These are phyloP conservation scores for Cucumis melo DNA, from an alignment of 306 rosid species.

Conservation along the genomic window DNA sequence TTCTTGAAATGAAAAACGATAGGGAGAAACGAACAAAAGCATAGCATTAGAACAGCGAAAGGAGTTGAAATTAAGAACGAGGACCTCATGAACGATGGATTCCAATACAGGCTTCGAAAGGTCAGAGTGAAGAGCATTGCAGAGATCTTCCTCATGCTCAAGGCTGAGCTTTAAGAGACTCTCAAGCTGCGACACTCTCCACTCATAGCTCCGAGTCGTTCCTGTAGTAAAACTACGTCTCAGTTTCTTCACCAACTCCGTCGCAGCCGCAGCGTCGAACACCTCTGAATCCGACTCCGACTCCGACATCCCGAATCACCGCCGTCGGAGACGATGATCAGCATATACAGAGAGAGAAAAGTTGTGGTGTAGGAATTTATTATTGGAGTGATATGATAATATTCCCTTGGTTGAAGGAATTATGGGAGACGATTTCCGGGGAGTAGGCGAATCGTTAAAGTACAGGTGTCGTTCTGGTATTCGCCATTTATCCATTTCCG, in stretches of 20 bases:
- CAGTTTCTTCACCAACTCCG: conserved; percentile 8
- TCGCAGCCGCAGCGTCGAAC: conserved; percentile 5
- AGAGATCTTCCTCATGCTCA: conserved; percentile 22
- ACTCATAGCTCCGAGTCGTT: conserved; percentile 24
- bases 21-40: not conserved
- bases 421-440: not conserved
- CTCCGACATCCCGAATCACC: not conserved
- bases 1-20: not conserved
- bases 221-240: conserved; percentile 8
- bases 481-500: not conserved
- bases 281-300: not conserved
- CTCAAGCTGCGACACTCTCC: conserved; percentile 33
- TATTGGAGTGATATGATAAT: not conserved
- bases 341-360: not conserved
- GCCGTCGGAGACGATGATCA: not conserved
- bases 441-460: not conserved
- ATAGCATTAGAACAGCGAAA: not conserved
- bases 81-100: conserved; percentile 51
- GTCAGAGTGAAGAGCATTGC: conserved; percentile 32
- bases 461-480: not conserved
- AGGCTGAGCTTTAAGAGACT: conserved; percentile 6
- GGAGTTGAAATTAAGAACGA: not conserved
- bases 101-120: conserved; percentile 57
- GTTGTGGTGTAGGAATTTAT: not conserved
- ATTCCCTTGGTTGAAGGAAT: not conserved